Evolutionary conservation across 2,329 filamentous ascomycete genomes (phyloP), one percentile per base, ranked within the genome.

Genomic region (Chrysosporium keratinophilum): DNA sequence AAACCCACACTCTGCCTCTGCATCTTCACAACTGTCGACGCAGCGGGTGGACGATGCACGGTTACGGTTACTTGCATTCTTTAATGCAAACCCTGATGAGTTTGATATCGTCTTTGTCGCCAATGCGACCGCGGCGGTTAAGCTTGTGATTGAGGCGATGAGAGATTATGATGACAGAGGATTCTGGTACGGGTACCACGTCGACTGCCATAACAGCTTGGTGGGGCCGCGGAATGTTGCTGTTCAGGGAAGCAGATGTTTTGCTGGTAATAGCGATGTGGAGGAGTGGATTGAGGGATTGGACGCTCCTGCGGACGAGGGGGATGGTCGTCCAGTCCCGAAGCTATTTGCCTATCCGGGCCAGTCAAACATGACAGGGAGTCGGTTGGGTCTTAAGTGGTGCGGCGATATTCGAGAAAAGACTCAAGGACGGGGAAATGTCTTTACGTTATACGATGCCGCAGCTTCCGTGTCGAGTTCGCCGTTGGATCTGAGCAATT

Each of bases 311-410:
- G 12, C 1, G 56, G 49, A 15, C 48, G 50, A 15, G 52, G 56
- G 2, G 60, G 42, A 46, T 20, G 61, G 62, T 9, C 56, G 61
- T 33, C 61, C 67, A 19, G 62, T 64, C 39, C 48, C 65, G 43
- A 58, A 62, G 3, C 67, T 87, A 0, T 88, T 97, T 66, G 86
- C 88, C 28, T 96, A 88, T 65, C 86, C 91, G 6, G 90, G 84
- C 1, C 91, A 97, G 66, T 96, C 90, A 33, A 95, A 96, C 64
- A 86, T 96, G 85, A 85, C 91, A 59, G 91, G 91, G 2, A 79
- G 78, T 19, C 81, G 87, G 51, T 76, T 88, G 56, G 87, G 89
- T 6, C 66, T 88, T 14, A 69, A 74, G 2, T 96, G 89, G 90
- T 76, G 78, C 44, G 64, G 68, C 46, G 62, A 70, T 20, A 63